These are phyloP conservation scores for Filosporella fistucella DNA, from an alignment of 495 filamentous ascomycete genomes.

Conservation along the genomic window DNA sequence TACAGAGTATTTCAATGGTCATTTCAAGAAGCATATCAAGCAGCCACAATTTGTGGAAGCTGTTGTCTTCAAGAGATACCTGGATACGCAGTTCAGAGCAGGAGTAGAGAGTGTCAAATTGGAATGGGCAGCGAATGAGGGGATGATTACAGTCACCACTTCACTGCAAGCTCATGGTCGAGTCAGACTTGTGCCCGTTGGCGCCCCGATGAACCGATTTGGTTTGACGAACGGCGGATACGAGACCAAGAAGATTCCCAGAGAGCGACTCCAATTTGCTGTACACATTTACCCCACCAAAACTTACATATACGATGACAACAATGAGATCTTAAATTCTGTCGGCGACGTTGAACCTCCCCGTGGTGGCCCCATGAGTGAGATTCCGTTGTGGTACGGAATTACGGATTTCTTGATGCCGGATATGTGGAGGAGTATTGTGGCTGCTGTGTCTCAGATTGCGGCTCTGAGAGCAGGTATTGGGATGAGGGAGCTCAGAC, in stretches of 20 bases:
- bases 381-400: slow-evolving; percentile 76
- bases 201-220: slow-evolving; percentile 63
- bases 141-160: slow-evolving; percentile 62
- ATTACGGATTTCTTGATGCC: slow-evolving; percentile 60
- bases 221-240: slow-evolving; percentile 69
- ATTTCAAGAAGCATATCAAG: slow-evolving; percentile 42
- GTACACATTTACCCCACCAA: slow-evolving; percentile 54
- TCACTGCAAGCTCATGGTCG: slow-evolving; percentile 61
- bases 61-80: slow-evolving; percentile 48
- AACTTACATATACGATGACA: slow-evolving; percentile 57
- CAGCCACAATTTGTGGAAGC: slow-evolving; percentile 46
- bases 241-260: slow-evolving; percentile 65
- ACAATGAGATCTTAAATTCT: slow-evolving; percentile 32
- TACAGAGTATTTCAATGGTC: slow-evolving; percentile 48
- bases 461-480: slow-evolving; percentile 58
- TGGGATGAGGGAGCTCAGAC: slow-evolving; percentile 42
- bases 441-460: slow-evolving; percentile 53
- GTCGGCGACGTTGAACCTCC: slow-evolving; percentile 8
- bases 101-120: slow-evolving; percentile 27
- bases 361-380: slow-evolving; percentile 25
- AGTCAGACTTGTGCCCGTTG: slow-evolving; percentile 47
- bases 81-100: slow-evolving; percentile 49
- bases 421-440: slow-evolving; percentile 60
- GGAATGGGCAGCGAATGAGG: slow-evolving; percentile 52
- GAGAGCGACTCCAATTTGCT: slow-evolving; percentile 55